Evolutionary conservation across 257 asterid genomes (phyloP).

Genomic region (Cynanchum wilfordii): DNA sequence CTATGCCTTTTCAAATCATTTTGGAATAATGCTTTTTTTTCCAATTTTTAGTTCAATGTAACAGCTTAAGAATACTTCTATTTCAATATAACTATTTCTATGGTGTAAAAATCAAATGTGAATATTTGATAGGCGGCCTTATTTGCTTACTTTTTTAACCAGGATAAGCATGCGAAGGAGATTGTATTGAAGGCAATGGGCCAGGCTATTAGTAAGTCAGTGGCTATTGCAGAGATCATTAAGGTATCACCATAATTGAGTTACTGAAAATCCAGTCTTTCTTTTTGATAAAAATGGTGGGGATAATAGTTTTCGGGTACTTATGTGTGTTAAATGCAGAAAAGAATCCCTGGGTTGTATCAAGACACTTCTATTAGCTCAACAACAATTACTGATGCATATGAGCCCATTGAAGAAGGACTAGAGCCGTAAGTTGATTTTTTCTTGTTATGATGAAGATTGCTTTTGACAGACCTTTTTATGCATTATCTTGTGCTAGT

Average conservation of each 20-base stretch:
- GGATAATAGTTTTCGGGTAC: neutral
- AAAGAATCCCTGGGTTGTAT: conserved; percentile 42
- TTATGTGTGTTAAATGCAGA: conserved; percentile 25
- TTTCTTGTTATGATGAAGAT: neutral
- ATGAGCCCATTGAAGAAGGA: conserved; percentile 61
- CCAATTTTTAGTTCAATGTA: no score
- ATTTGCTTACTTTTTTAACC: conserved; percentile 1
- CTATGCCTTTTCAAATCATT: no score
- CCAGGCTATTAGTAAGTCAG: conserved; percentile 59
- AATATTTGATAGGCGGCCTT: neutral
- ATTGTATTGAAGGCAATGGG: conserved; percentile 54
- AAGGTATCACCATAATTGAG: conserved; percentile 32
- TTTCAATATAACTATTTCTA: no score
- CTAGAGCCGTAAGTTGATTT: conserved; percentile 39
- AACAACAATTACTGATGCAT: conserved; percentile 50
- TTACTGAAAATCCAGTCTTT: neutral
- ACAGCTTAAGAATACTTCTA: no score
- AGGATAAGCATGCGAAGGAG: conserved; percentile 46
- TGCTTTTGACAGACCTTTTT: neutral
- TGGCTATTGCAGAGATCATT: conserved; percentile 51
- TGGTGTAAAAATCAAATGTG: neutral
- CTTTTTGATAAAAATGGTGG: neutral
- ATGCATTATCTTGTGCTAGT: neutral
- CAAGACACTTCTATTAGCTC: conserved; percentile 53
- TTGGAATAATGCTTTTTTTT: no score